Conservation (phyloP, 352 stramenopile species). For the Phytophthora tentaculata region DNA sequence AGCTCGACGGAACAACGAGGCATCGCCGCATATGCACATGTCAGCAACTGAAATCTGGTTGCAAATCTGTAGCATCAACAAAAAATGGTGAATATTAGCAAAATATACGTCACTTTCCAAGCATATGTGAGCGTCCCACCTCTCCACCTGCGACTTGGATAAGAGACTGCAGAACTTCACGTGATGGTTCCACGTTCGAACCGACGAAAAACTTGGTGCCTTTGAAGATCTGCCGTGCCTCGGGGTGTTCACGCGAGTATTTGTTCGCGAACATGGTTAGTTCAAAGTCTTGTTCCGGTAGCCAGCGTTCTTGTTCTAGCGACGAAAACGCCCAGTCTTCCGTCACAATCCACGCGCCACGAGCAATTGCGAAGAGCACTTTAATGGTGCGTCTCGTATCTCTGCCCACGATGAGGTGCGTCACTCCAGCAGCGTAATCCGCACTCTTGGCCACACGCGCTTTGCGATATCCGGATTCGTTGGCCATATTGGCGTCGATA, state of each 20-base stretch:
- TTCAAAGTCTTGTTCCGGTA: constrained; percentile 74
- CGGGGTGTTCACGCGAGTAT: constrained; percentile 45
- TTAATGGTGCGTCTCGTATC: constrained; percentile 84
- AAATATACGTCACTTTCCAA: too few relatives aligned
- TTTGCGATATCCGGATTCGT: constrained; percentile 59
- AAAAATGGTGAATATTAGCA: too few relatives aligned
- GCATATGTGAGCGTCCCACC: constrained; percentile 49
- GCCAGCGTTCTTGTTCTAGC: constrained; percentile 73
- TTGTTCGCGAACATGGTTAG: constrained; percentile 61
- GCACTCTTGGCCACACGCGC: constrained; percentile 80
- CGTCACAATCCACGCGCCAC: constrained; percentile 81
- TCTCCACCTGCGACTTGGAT: constrained; percentile 80
- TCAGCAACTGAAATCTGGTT: constrained; percentile 76
- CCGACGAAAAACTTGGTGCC: constrained; percentile 76
- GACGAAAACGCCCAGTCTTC: constrained; percentile 84
- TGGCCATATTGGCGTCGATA: constrained; percentile 71
- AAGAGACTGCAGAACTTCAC: constrained; percentile 73
- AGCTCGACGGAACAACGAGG: constrained; percentile 64
- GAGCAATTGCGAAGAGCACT: constrained; percentile 83
- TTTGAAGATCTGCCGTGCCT: constrained; percentile 66
- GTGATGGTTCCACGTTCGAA: constrained; percentile 73
- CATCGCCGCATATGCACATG: constrained; percentile 73
- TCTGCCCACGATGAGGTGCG: constrained; percentile 76
- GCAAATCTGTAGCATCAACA: constrained; percentile 50
- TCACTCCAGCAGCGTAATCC: constrained; percentile 74